phyloP scores from a whole-genome alignment of 805 yeast genomes.

The Jamesozyma jinghongensis region DNA sequence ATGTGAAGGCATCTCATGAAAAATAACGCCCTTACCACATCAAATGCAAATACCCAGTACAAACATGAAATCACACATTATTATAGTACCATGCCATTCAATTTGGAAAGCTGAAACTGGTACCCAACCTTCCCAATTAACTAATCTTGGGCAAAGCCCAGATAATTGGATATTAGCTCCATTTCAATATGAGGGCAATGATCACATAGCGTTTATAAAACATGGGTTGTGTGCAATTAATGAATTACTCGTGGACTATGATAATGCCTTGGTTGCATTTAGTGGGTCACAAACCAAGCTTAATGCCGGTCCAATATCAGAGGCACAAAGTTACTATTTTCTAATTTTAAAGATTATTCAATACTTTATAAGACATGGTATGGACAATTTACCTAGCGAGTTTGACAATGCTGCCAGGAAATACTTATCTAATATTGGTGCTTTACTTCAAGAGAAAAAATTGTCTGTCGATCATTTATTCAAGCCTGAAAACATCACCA shows the following conservation, averaged over 20 bases:
- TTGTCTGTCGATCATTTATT: conserved; percentile 13
- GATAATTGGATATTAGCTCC: conserved; percentile 59
- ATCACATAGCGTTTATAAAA: conserved; percentile 54
- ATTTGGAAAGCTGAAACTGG: conserved; percentile 38
- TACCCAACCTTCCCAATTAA: not conserved
- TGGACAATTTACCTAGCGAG: not conserved
- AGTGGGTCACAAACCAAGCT: conserved; percentile 69
- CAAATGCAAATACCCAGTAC: no score
- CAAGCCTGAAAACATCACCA: conserved; percentile 24
- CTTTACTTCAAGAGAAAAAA: conserved; percentile 4
- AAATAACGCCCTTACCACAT: no score
- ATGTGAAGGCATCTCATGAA: no score
- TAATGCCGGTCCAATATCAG: conserved; percentile 47
- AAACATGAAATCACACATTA: conserved; percentile 22
- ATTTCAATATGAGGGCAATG: conserved; percentile 62
- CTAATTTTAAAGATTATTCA: conserved; percentile 32
- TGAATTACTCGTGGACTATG: conserved; percentile 26
- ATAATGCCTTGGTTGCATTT: conserved; percentile 34
- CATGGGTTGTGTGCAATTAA: conserved; percentile 45
- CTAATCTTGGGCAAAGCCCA: conserved; percentile 36
- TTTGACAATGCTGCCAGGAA: conserved; percentile 8
- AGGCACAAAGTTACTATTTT: conserved; percentile 47
- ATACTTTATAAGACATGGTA: not conserved
- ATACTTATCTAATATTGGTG: not conserved
- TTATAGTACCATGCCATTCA: conserved; percentile 55